These are phyloP conservation scores for Fagopyrum homotropicum DNA, from an alignment of 148 eudicot genomes.

Conservation along the genomic window DNA sequence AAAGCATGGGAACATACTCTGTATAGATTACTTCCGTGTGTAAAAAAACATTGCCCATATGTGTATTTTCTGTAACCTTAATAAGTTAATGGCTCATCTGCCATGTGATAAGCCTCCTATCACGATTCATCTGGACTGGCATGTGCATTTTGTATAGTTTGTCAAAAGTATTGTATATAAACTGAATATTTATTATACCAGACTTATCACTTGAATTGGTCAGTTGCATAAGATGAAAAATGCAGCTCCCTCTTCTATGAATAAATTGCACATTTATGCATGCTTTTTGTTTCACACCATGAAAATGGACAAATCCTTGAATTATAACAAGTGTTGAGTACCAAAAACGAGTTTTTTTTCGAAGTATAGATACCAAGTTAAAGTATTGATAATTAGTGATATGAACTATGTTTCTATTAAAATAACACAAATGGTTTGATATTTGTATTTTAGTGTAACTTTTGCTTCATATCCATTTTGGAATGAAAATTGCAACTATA, in stretches of 20 bases:
- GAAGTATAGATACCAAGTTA: no score
- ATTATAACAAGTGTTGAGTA: no score
- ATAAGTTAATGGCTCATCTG: not conserved
- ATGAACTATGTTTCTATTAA: not conserved
- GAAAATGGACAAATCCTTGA: not conserved
- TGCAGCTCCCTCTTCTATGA: not conserved
- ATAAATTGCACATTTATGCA: not conserved
- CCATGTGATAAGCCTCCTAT: not conserved
- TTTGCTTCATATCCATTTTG: not conserved
- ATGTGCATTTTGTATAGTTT: not conserved
- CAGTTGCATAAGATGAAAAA: not conserved
- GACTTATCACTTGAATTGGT: not conserved
- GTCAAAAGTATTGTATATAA: not conserved
- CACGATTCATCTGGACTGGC: slow-evolving; percentile 4
- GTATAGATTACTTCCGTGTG: slow-evolving; percentile 7
- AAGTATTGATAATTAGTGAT: not conserved
- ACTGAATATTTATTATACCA: not conserved
- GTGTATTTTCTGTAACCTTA: not conserved
- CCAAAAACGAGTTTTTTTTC: no score
- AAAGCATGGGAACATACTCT: slow-evolving; percentile 1
- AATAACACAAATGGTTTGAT: not conserved
- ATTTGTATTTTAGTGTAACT: not conserved
- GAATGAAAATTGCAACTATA: not conserved
- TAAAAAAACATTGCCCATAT: not conserved
- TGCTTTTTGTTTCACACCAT: not conserved